These are phyloP conservation scores for Lanzia echinophila DNA, from an alignment of 2,329 filamentous ascomycete genomes.

Conservation along the genomic window DNA sequence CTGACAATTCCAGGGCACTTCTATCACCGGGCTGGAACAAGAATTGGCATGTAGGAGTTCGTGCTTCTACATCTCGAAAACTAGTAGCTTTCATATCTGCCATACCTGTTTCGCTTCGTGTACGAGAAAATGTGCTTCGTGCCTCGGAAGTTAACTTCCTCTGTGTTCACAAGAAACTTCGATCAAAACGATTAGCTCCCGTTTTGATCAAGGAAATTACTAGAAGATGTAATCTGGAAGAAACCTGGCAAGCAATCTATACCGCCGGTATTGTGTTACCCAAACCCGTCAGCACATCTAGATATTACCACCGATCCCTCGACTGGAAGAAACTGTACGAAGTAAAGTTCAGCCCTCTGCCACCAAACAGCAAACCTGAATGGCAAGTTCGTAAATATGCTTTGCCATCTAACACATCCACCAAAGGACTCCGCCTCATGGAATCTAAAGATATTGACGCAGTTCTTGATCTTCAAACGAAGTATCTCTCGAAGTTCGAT, in stretches of 20 bases:
- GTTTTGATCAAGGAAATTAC: conserved; percentile 98
- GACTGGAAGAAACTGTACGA: conserved; percentile 97
- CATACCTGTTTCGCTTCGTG: conserved; percentile 75
- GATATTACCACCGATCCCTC: conserved; percentile 90
- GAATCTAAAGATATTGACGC: conserved; percentile 68
- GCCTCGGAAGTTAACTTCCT: conserved; percentile 97
- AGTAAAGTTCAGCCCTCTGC: conserved; percentile 86
- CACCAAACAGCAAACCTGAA: conserved; percentile 72
- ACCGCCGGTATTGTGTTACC: conserved; percentile 88
- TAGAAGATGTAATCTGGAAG: conserved; percentile 77
- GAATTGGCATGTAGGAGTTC: conserved; percentile 92
- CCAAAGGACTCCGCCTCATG: conserved; percentile 73
- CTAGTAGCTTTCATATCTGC: conserved; percentile 95
- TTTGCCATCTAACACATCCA: conserved; percentile 66
- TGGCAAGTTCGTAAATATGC: conserved; percentile 83
- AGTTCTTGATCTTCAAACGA: conserved; percentile 66
- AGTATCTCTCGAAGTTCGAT: conserved; percentile 74
- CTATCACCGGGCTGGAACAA: conserved; percentile 91
- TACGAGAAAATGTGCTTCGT: conserved; percentile 68
- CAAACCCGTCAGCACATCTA: conserved; percentile 83
- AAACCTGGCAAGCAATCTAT: conserved; percentile 92
- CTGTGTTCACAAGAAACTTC: conserved; percentile 95
- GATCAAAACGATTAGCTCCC: conserved; percentile 83
- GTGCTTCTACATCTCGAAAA: conserved; percentile 73
- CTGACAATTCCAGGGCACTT: conserved; percentile 60